Percentiles rank a stretch among this genome's conserved stretches.
Evolutionary conservation across 768 basidiomycete species (phyloP).

Genomic region (Naematelia aurantialba): DNA sequence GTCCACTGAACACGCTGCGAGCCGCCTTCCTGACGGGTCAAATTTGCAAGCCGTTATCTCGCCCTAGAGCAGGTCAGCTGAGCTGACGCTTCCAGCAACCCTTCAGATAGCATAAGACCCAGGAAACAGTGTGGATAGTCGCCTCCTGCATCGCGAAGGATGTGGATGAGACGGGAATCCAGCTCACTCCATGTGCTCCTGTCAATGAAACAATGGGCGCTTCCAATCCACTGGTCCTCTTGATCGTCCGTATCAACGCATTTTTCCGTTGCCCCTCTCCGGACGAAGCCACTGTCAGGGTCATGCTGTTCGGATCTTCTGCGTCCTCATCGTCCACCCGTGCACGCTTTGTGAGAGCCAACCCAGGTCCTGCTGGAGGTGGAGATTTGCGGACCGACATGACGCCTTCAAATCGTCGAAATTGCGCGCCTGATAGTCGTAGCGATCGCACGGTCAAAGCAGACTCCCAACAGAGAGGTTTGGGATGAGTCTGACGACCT

Average conservation of each 20-base stretch:
- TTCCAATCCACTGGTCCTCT: slow-evolving; percentile 86
- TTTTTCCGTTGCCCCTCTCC: slow-evolving; percentile 47
- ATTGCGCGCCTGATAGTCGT: no score
- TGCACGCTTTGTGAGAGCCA: slow-evolving; percentile 44
- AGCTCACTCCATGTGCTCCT: slow-evolving; percentile 77
- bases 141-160: not conserved
- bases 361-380: slow-evolving; percentile 34
- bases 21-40: slow-evolving; percentile 86
- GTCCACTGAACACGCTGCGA: slow-evolving; percentile 89
- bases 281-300: slow-evolving; percentile 49
- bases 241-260: slow-evolving; percentile 66
- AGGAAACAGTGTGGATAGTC: not conserved
- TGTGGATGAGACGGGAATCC: not conserved
- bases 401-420: no score
- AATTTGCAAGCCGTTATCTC: slow-evolving; percentile 92
- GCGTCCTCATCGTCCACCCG: slow-evolving; percentile 42
- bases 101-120: not conserved
- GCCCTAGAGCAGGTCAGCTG: slow-evolving; percentile 52
- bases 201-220: slow-evolving; percentile 89
- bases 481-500: not conserved
- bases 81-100: not conserved
- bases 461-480: not conserved
- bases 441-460: no score
- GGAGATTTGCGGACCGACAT: slow-evolving; percentile 48
- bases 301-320: slow-evolving; percentile 35